Evolutionary conservation across 192 early-diverging fungal genomes (phyloP), one percentile per base, ranked within the genome.

Genomic region (Coemansia sp.): DNA sequence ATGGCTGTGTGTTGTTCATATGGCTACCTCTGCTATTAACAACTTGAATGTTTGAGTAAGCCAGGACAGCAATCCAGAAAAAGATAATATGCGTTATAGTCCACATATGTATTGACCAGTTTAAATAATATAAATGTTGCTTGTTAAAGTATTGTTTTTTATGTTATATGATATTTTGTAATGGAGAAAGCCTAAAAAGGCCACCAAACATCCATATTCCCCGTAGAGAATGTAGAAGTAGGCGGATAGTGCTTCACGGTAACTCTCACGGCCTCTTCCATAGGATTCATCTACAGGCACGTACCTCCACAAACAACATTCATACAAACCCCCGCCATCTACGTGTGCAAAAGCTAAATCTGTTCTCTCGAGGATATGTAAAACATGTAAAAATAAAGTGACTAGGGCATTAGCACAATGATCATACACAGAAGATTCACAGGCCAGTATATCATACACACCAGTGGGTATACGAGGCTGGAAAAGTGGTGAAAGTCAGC

Each of bases 391-490:
- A 46, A 20, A 2, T 21, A 58, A 24, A 30, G 31, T 9, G 7
- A 32, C 59, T 71, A 78, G 20, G 77, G 79, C 32, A 76, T 61
- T 63, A 76, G 25, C 6, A 65, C 66, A 6, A 82, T 67, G 29
- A 82, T 61, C 74, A 82, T 82, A 52, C 79, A 68, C 42, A 82
- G 27, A 23, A 82, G 59, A 50, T 82, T 82, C 17, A 82, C 74
- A 5, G 91, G 91, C 89, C 91, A 92, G 72, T 90, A 91, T 0
- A 88, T 73, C n/a, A 85, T 84, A 68, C 88, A 88, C 24, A 88
- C 59, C 64, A 86, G 84, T 2, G 87, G 85, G 8, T 91, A 78
- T 0, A 88, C 70, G 83, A 87, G 86, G 21, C 80, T 86, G 39
- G 84, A 84, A 57, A 89, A 77, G 22, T 87, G 76, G 61, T 88